Percentiles rank a stretch among this genome's conserved stretches.
phyloP scores from a whole-genome alignment of 352 stramenopile genomes.

The Pythium periplocum region DNA sequence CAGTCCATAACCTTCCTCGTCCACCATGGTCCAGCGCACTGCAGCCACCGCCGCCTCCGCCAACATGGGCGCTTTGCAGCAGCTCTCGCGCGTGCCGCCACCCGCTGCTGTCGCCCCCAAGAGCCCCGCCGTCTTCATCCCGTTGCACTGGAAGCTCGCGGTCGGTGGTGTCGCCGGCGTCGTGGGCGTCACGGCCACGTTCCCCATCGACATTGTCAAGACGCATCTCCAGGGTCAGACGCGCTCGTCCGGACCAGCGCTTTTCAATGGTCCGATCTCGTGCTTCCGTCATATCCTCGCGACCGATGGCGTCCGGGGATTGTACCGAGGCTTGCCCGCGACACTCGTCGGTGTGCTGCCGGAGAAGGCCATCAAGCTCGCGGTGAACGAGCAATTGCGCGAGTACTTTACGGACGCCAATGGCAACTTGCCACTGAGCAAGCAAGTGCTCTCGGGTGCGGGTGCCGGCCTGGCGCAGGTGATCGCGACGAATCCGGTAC shows the following conservation, averaged over 20 bases:
- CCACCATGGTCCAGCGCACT: no score
- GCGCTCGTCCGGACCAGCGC: slow-evolving; percentile 23
- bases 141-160: slow-evolving; percentile 78
- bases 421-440: slow-evolving; percentile 47
- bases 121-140: slow-evolving; percentile 30
- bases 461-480: slow-evolving; percentile 79
- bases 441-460: slow-evolving; percentile 62
- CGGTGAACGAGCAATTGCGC: slow-evolving; percentile 89
- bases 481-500: slow-evolving; percentile 81
- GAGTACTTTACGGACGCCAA: slow-evolving; percentile 60
- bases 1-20: no score
- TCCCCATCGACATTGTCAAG: slow-evolving; percentile 93
- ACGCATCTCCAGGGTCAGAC: slow-evolving; percentile 86
- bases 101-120: background rate
- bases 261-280: slow-evolving; percentile 59
- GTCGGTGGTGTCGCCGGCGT: slow-evolving; percentile 83
- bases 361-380: slow-evolving; percentile 90
- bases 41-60: slow-evolving; percentile 4
- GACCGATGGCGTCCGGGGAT: slow-evolving; percentile 55
- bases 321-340: slow-evolving; percentile 73
- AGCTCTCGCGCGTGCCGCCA: slow-evolving; percentile 9
- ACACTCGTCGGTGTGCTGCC: slow-evolving; percentile 82
- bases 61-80: slow-evolving; percentile 9
- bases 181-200: slow-evolving; percentile 80
- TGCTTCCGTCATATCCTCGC: slow-evolving; percentile 69